Evolutionary conservation across 768 basidiomycete species (phyloP), one percentile per base, ranked within the genome.

Genomic region (Amanita subjunquillea): DNA sequence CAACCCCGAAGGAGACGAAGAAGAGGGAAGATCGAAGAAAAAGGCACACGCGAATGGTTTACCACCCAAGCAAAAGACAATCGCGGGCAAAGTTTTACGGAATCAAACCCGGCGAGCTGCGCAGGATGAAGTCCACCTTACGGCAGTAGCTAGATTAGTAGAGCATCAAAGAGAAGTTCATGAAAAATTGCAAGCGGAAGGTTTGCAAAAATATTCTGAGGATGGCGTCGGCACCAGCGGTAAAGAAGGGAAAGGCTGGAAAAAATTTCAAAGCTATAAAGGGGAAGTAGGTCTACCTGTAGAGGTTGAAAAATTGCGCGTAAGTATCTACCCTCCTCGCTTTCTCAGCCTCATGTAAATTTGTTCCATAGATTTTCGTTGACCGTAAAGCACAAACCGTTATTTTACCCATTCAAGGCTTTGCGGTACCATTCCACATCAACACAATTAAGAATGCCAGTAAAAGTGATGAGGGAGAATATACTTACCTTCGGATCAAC

Each of bases 371-470:
- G 93, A 89, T 99, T 51, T 80, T 76, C 56, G 88, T 98, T 25
- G 96, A 99, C 64, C 83, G 89, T 59, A 91, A 92, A 64, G 80
- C 87, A 13, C 83, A 88, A 56, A 91, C 93, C 0, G 85, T 98
- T 48, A 79, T 98, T 43, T 68, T 98, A 3, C 96, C 96, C 13
- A 84, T 98, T 57, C 82, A 97, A 60, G 96, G 96, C 3, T 97
- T 87, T 60, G 91, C 93, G 0, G 93, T 95, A 0, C 93, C 95
- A 0, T 97, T 95, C 75, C 96, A 99, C 64, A 94, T 98, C 69
- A 95, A 95, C 63, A 92, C 92, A 1, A 91, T 99, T 57, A 98
- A 99, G 71, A 98, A 95, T 63, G 89, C 87, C 29, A 93, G 88
- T 73, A 98, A 98, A 72, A 96, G 81, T 57, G 95, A 99, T 57